These are phyloP conservation scores for Cystobasidiaceae sp. DNA, from an alignment of 1,284 basidiomycete genomes.

Conservation along the genomic window DNA sequence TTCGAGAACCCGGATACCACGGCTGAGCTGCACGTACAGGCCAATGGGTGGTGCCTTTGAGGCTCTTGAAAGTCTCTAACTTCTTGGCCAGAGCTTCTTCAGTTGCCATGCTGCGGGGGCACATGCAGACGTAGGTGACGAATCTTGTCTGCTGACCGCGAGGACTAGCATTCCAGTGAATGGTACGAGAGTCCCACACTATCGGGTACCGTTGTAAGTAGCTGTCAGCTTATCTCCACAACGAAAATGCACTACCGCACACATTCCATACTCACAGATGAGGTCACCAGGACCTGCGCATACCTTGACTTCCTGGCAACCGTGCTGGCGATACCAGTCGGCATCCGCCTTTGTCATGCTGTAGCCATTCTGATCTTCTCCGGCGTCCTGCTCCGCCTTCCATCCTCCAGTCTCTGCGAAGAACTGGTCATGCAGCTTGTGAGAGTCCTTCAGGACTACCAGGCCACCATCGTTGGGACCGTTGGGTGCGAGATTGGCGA, in stretches of 20 bases:
- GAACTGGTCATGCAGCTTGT: slow-evolving; percentile 46
- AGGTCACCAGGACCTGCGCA: slow-evolving; percentile 43
- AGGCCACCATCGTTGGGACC: slow-evolving; percentile 50
- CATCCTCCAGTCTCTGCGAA: slow-evolving; percentile 44
- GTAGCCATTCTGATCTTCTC: slow-evolving; percentile 44
- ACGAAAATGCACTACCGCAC: too few relatives aligned
- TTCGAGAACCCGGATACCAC: background rate
- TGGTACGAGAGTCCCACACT: slow-evolving; percentile 33
- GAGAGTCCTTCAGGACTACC: slow-evolving; percentile 47
- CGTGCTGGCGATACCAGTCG: slow-evolving; percentile 42
- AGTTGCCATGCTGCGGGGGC: background rate
- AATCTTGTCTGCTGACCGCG: slow-evolving; percentile 23
- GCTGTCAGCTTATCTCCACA: background rate
- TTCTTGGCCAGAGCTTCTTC: slow-evolving; percentile 9
- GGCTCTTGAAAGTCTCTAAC: background rate
- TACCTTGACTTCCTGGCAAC: slow-evolving; percentile 43
- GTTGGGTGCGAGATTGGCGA: slow-evolving; percentile 48
- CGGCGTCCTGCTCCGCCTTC: slow-evolving; percentile 39
- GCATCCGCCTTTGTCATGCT: slow-evolving; percentile 41
- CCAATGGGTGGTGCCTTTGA: background rate
- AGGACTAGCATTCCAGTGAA: slow-evolving; percentile 32
- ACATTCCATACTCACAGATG: slow-evolving; percentile 23
- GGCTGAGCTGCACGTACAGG: background rate
- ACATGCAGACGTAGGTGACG: slow-evolving; percentile 31
- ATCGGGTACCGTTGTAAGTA: background rate